Base-by-base conservation (phyloP, 2,329 filamentous ascomycete genomes). In the Beauveria sp. region DNA sequence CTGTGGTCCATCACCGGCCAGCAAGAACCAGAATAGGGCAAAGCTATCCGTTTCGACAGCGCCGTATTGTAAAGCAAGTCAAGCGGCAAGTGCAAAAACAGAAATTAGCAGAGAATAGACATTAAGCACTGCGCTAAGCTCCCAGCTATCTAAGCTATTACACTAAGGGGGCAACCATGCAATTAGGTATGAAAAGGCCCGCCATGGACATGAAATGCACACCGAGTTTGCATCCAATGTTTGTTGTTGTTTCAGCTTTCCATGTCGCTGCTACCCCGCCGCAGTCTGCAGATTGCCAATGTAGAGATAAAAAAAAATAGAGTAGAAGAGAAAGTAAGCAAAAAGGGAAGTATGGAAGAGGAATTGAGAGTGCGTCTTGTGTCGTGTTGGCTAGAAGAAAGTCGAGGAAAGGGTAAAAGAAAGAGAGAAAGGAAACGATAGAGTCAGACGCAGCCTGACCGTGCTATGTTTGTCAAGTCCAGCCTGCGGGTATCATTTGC, bases 81-180 rank as follows among this genome's bases (percentile, higher is more conserved):
- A 16, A 14, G 12, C 12, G 5, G 14, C 14, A 38, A 38, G 34
- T 6, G n/a, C 50, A 52, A 9, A 38, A 8, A 16, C 16, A 43
- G 14, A 30, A 24, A 16, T 16, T 47, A 38, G 47, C 45, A 51
- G 47, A 43, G 34, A 60, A 60, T 60, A 60, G 47, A 60, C 58
- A 60, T 53, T 60, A 60, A 61, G 34, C 45, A 57, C 34, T 61
- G 57, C 59, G 59, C 59, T 61, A 61, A 54, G 22, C 34, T 56
- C 22, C 20, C 30, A 50, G 43, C 49, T 54, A 53, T 45, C 59
- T 50, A 61, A 46, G 52, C 20, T 60, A 50, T 55, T 51, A 34
- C 22, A 50, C 46, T 50, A 47, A 49, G 20, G 42, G 49, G 49
- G 26, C 26, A 58, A 38, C 50, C 34, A 58, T 38, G 34, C 34